Evolutionary conservation across 768 basidiomycete species (phyloP).

Genomic region (Serendipita sp.): DNA sequence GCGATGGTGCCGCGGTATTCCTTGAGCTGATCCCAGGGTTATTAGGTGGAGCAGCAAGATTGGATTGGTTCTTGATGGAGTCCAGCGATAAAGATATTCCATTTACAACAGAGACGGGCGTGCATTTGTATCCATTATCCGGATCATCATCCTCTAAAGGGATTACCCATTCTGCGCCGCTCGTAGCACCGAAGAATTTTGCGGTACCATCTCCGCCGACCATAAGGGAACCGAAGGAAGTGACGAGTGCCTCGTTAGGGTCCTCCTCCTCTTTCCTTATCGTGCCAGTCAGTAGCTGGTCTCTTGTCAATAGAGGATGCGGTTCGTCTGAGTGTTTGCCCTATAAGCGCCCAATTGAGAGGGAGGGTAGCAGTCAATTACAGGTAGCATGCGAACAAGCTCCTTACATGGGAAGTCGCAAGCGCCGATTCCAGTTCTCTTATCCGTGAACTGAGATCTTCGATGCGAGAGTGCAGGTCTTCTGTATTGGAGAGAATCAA

Average conservation of each 20-base stretch:
- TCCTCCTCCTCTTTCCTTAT: constrained; percentile 2
- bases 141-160: background rate
- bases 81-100: background rate
- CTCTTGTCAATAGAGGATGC: background rate
- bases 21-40: background rate
- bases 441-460: constrained; percentile 35
- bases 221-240: background rate
- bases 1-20: background rate
- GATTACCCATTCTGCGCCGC: constrained; percentile 2
- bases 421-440: constrained; percentile 47
- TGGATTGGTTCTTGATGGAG: background rate
- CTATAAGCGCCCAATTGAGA: background rate
- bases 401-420: background rate
- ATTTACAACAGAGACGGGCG: background rate
- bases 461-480: constrained; percentile 53
- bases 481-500: constrained; percentile 51
- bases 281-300: background rate
- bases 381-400: background rate
- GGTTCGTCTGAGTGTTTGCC: background rate
- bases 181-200: background rate
- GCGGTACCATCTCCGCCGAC: background rate
- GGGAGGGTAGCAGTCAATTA: no score
- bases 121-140: background rate
- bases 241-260: background rate
- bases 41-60: background rate